Conservation (phyloP, 2,329 filamentous ascomycete species). For the Colletotrichum abscissum region DNA sequence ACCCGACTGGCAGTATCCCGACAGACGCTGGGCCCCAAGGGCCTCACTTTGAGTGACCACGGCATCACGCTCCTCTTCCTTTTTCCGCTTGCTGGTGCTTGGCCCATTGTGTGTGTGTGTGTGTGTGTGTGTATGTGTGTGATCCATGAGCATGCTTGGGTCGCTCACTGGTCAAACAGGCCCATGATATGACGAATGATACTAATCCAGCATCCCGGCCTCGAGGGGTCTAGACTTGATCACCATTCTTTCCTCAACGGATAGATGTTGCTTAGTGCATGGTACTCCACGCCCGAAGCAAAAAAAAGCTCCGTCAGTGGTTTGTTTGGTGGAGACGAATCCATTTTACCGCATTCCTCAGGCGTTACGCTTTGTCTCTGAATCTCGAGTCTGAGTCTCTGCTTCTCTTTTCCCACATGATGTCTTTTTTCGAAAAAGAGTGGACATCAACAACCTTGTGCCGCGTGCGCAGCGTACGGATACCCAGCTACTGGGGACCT, state of each 20-base stretch:
- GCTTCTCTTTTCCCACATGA: conserved; percentile 3
- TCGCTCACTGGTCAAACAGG: conserved; percentile 23
- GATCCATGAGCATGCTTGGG: conserved; percentile 7
- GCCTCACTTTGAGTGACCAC: conserved; percentile 6
- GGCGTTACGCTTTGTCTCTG: conserved; percentile 32
- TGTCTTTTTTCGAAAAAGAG: conserved; percentile 16
- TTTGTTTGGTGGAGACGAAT: conserved; percentile 30
- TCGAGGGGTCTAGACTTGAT: conserved; percentile 18
- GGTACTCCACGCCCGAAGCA: conserved; percentile 4
- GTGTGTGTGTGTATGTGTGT: no score
- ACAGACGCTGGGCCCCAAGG: neutral
- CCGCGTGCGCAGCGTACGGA: neutral
- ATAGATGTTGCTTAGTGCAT: conserved; percentile 14
- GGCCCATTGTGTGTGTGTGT: no score
- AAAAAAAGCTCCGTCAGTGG: conserved; percentile 19
- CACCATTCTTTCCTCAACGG: conserved; percentile 12
- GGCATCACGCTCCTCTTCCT: neutral
- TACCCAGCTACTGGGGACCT: neutral
- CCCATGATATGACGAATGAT: conserved; percentile 24
- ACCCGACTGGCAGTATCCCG: conserved; percentile 22
- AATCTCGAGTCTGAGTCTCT: neutral
- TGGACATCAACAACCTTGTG: conserved; percentile 9
- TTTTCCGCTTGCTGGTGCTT: conserved; percentile 9
- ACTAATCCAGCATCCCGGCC: neutral
- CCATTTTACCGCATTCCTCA: conserved; percentile 25